Evolutionary conservation across 129 eudicot genomes (phyloP).

Genomic region (Flaveria robusta): DNA sequence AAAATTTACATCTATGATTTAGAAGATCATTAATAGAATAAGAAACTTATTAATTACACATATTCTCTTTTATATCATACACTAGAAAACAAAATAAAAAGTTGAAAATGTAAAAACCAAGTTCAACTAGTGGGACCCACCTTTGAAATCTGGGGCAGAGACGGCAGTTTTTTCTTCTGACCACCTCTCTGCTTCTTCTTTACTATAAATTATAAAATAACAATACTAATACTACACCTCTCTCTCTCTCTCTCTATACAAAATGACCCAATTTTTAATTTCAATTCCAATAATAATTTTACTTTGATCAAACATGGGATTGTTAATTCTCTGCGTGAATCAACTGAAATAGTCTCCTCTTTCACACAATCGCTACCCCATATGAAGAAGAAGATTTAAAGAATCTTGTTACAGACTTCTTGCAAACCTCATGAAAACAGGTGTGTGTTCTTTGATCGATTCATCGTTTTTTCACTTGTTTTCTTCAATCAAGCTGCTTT

Average conservation of each 20-base stretch:
- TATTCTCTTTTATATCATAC: neutral
- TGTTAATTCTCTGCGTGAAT: conserved; percentile 42
- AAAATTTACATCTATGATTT: too few relatives aligned
- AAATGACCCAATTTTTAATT: conserved; percentile 7
- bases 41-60: too few relatives aligned
- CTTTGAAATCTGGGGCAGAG: conserved; percentile 71
- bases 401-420: conserved; percentile 43
- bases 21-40: too few relatives aligned
- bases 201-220: conserved; percentile 22
- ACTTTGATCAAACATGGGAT: conserved; percentile 12
- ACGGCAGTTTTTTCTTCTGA: conserved; percentile 70
- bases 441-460: conserved; percentile 38
- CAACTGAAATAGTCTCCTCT: conserved; percentile 53
- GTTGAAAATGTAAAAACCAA: conserved; percentile 19
- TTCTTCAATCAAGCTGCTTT: conserved; percentile 21
- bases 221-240: neutral
- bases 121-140: conserved; percentile 51
- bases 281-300: neutral
- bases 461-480: conserved; percentile 5
- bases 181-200: conserved; percentile 38
- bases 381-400: conserved; percentile 45
- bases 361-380: conserved; percentile 57
- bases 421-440: conserved; percentile 41
- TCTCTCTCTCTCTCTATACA: conserved; percentile 31
- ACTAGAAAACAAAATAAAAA: conserved; percentile 27